Base-by-base conservation (phyloP, 805 yeast species). In the Candida sithepensis region DNA sequence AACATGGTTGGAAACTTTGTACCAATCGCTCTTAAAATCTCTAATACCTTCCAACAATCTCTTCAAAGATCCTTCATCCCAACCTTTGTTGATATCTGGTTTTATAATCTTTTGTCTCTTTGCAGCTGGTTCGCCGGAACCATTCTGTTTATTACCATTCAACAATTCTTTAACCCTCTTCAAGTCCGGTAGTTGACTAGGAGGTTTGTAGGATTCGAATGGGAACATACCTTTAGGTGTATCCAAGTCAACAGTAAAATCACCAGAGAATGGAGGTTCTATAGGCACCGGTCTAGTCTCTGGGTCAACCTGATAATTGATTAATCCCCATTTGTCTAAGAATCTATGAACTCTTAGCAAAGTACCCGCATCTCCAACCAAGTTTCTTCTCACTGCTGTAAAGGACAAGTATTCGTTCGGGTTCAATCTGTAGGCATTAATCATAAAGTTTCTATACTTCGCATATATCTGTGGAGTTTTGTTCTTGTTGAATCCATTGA, bases 201-300 rank as follows among this genome's bases (percentile, higher is more conserved):
- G 80, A 39, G 84, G 78, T 51, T 84, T 85, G 67, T 81, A 87
- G 23, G 91, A 81, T 63, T 89, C 91, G 68, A 89, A 91, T 18
- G 97, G 97, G 63, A 88, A 90, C 57, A 89, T 70, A 0, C 97
- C 97, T 53, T 96, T 75, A 42, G 97, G 97, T 0, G 96, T 87
- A 65, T 91, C 97, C 59, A 81, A 82, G 49, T 80, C 83, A 2
- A 88, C 84, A 46, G 82, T 78, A 69, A 82, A 89, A 55, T 84
- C 88, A 9, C 89, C 90, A 2, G 89, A 81, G 56, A 75, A 81
- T 20, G 90, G 91, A 40, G 88, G 85, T 47, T 82, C 87, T 16
- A 84, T 74, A 44, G 80, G 73, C 22, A 76, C 75, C 3, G 95
- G 94, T 52, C 83, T 78, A 45, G 82, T 73, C 52, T 81, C 86